Evolutionary conservation across 345 rosid species (phyloP).

Genomic region (Pelargonium nanum): DNA sequence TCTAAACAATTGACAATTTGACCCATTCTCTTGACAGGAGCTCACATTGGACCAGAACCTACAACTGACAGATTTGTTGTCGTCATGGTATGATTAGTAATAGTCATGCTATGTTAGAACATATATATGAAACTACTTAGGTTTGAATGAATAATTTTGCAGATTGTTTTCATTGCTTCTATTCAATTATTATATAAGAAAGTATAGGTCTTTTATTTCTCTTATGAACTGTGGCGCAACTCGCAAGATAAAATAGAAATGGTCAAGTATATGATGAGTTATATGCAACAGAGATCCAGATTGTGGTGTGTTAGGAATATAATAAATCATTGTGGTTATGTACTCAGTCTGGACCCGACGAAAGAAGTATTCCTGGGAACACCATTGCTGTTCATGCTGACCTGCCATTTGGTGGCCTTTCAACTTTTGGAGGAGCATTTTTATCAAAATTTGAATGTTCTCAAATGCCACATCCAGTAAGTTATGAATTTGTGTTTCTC

Average conservation of each 20-base stretch:
- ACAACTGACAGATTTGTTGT: slow-evolving; percentile 98
- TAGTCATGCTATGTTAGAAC: neutral
- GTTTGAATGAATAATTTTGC: too few relatives aligned
- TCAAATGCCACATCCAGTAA: slow-evolving; percentile 79
- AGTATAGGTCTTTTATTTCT: too few relatives aligned
- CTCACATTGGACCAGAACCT: slow-evolving; percentile 98
- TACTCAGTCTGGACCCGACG: slow-evolving; percentile 73
- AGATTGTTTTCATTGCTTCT: too few relatives aligned
- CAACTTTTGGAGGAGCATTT: slow-evolving; percentile 77
- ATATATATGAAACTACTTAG: neutral
- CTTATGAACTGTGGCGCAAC: neutral
- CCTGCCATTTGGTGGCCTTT: slow-evolving; percentile 62
- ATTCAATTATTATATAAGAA: too few relatives aligned
- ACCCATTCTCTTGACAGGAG: slow-evolving; percentile 39
- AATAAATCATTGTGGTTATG: slow-evolving; percentile 3
- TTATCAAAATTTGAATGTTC: slow-evolving; percentile 70
- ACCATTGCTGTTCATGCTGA: slow-evolving; percentile 80
- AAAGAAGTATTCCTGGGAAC: slow-evolving; percentile 56
- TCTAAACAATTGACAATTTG: neutral
- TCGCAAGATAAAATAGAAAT: neutral
- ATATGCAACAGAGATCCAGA: neutral
- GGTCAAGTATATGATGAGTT: neutral
- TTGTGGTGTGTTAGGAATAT: neutral
- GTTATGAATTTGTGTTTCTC: slow-evolving; percentile 4
- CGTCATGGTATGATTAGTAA: slow-evolving; percentile 57